Evolutionary conservation across 2,329 filamentous ascomycete genomes (phyloP).

Genomic region (Penicillium sp.): DNA sequence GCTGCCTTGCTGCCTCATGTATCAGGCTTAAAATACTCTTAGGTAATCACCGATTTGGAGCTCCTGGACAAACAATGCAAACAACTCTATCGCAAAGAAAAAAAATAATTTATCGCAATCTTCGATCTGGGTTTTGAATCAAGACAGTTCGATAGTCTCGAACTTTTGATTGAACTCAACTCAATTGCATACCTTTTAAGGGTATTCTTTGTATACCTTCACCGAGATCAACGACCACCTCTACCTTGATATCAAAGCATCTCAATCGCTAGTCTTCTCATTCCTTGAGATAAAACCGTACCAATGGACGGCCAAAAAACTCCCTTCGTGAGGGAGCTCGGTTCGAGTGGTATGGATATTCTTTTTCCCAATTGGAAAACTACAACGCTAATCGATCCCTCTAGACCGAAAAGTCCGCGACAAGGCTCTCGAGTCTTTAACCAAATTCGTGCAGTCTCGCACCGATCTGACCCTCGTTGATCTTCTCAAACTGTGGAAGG

Average conservation of each 20-base stretch:
- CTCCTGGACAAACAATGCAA: constrained; percentile 23
- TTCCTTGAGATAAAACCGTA: constrained; percentile 9
- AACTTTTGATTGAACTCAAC: neutral
- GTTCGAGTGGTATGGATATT: constrained; percentile 68
- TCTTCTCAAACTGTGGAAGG: constrained; percentile 88
- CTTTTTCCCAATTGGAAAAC: neutral
- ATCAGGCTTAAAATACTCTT: neutral
- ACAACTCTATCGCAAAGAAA: constrained; percentile 24
- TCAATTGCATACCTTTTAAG: neutral
- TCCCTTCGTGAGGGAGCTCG: constrained; percentile 79
- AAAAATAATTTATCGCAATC: constrained; percentile 30
- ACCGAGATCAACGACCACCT: constrained; percentile 3
- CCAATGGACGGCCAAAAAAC: constrained; percentile 49
- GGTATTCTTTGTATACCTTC: neutral
- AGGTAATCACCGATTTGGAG: constrained; percentile 4
- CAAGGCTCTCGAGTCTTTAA: constrained; percentile 73
- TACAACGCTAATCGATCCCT: constrained; percentile 10
- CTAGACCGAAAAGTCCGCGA: constrained; percentile 76
- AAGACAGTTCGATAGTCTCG: constrained; percentile 10
- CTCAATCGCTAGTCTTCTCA: constrained; percentile 9
- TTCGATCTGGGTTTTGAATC: constrained; percentile 4
- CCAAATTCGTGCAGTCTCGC: constrained; percentile 70
- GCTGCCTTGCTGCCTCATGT: neutral
- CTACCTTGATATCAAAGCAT: neutral
- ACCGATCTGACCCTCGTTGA: constrained; percentile 66